phyloP scores from a whole-genome alignment of 2,329 filamentous ascomycete species.

The Cladosporium cucumerinum region DNA sequence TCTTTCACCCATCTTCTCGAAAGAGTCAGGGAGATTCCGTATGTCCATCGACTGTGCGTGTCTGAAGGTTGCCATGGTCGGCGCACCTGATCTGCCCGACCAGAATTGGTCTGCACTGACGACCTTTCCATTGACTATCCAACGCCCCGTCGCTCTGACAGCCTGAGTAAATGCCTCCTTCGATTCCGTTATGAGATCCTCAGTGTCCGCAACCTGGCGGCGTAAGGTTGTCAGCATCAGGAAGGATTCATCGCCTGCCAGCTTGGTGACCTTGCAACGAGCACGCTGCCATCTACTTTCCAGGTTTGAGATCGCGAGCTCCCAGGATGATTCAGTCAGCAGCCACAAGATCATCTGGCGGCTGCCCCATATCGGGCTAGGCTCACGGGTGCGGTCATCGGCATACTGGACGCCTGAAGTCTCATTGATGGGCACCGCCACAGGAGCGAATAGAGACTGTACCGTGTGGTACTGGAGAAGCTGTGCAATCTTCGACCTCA shows the following conservation, averaged over 20 bases:
- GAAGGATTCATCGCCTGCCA: background rate
- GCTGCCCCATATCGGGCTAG: background rate
- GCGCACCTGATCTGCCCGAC: background rate
- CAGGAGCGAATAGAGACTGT: background rate
- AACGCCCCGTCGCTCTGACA: background rate
- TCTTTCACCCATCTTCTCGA: background rate
- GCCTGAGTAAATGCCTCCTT: background rate
- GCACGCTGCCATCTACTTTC: background rate
- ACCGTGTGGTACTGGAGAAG: background rate
- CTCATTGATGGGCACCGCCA: background rate
- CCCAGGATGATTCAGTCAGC: background rate
- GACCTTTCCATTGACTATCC: background rate
- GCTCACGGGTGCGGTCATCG: no score
- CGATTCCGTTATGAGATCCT: background rate
- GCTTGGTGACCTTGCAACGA: background rate
- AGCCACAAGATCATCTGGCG: background rate
- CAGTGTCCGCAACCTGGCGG: background rate
- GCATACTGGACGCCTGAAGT: no score
- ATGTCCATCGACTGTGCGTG: background rate
- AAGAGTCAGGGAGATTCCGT: background rate
- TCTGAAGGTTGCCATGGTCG: background rate
- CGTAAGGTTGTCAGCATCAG: background rate
- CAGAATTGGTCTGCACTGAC: background rate
- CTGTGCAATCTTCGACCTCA: background rate
- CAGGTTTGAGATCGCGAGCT: background rate